Base-by-base conservation (phyloP, 2,329 filamentous ascomycete genomes). In the Aspergillus nomiae region DNA sequence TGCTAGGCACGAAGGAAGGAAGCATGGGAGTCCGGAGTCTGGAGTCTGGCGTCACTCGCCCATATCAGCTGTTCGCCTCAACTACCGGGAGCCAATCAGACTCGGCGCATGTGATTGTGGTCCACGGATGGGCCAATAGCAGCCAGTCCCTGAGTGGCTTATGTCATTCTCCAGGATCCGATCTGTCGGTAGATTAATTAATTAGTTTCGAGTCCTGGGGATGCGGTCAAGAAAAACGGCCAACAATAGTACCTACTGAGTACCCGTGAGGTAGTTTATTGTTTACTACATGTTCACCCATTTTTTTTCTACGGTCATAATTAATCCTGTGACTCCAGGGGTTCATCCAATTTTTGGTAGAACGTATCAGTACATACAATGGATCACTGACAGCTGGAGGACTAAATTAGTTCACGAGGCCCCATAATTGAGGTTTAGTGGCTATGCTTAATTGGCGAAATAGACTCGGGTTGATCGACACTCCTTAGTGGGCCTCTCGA, bases 11-110 rank as follows among this genome's bases (percentile, higher is more conserved):
- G 55, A 55, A 67, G 62, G 48, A 58, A 54, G 43, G 57, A 34
- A 24, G 32, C 36, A 43, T 51, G 34, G 46, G 65, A 60, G 57
- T 14, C 59, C 16, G 36, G 36, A 48, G 26, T 57, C 11, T 30
- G 54, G 56, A 43, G 50, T 63, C 68, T 70, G 69, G 68, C 70
- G 70, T 71, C 70, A 71, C 65, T 70, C 50, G 65, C 63, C 60
- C 38, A 62, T 70, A 71, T 71, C 70, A 71, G 65, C 68, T 70
- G 68, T 62, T 62, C 61, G 45, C 41, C 34, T 41, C 48, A 38
- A 26, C 8, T 30, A 14, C 6, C n/a, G 14, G n/a, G 21, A 57
- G 19, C 67, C 67, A 71, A 71, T 71, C 60, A 70, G 2, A 26
- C 28, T 3, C 12, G 2, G 14, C 11, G 16, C 66, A 70, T 69